A percentile compares a stretch with the other conserved stretches of the same genome.
phyloP scores from a whole-genome alignment of 768 basidiomycete species.

The Mycena pura region DNA sequence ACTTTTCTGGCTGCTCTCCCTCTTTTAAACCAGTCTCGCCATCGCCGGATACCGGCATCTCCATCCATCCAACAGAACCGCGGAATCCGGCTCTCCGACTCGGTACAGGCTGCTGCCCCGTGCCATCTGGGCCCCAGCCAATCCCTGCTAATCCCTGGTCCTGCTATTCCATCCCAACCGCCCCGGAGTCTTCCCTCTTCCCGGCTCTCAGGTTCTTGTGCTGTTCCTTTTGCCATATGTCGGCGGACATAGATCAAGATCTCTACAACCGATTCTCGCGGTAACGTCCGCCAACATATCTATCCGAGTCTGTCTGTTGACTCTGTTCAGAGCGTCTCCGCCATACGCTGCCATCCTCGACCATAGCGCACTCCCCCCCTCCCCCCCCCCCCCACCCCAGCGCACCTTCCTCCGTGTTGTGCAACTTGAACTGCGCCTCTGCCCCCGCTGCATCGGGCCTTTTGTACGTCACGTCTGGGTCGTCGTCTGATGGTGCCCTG shows the following conservation, averaged over 20 bases:
- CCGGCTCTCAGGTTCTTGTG: slow-evolving; percentile 45
- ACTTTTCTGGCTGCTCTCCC: neutral
- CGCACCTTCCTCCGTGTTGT: too few relatives aligned
- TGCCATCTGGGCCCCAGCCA: slow-evolving; percentile 16
- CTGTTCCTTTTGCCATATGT: slow-evolving; percentile 45
- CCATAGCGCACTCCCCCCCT: neutral
- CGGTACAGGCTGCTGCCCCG: neutral
- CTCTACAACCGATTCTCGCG: slow-evolving; percentile 31
- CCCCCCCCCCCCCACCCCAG: too few relatives aligned
- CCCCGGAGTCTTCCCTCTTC: slow-evolving; percentile 48
- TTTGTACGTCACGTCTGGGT: slow-evolving; percentile 14
- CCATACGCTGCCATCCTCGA: too few relatives aligned
- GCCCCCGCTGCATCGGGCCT: slow-evolving; percentile 9
- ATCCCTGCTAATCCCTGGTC: slow-evolving; percentile 35
- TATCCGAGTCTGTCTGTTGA: too few relatives aligned
- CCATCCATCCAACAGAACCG: slow-evolving; percentile 16
- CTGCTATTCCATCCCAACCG: slow-evolving; percentile 49
- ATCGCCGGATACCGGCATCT: slow-evolving; percentile 17
- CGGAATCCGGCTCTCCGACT: slow-evolving; percentile 11
- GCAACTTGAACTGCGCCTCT: too few relatives aligned
- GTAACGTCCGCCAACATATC: slow-evolving; percentile 2
- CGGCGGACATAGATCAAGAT: slow-evolving; percentile 54
- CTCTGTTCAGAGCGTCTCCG: too few relatives aligned
- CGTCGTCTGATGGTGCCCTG: slow-evolving; percentile 21
- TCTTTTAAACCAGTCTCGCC: slow-evolving; percentile 15